phyloP scores from a whole-genome alignment of 345 rosid species.

The Stellera chamaejasme region DNA sequence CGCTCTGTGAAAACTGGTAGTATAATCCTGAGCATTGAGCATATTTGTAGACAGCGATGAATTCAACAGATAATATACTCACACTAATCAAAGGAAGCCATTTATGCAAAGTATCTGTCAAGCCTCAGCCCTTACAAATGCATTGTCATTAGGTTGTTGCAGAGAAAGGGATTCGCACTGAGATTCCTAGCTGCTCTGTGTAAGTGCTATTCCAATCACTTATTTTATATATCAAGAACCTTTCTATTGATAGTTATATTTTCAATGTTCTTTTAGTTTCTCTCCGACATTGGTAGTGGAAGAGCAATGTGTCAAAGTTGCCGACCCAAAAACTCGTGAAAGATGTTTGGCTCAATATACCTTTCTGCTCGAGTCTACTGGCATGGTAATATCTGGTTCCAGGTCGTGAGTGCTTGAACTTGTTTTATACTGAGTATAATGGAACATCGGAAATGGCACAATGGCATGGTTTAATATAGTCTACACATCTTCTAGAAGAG shows the following conservation, averaged over 20 bases:
- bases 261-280: constrained; percentile 27
- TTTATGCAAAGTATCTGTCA: too few species aligned
- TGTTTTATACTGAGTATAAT: too few species aligned
- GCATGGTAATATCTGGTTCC: constrained; percentile 34
- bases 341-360: constrained; percentile 61
- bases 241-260: neutral
- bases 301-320: constrained; percentile 54
- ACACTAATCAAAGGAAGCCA: too few species aligned
- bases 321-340: constrained; percentile 49
- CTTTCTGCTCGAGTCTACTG: constrained; percentile 53
- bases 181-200: constrained; percentile 60
- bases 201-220: constrained; percentile 37
- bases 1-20: too few species aligned
- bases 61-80: too few species aligned
- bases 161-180: constrained; percentile 50
- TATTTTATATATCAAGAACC: constrained; percentile 9
- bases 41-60: too few species aligned
- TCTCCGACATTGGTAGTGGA: constrained; percentile 50
- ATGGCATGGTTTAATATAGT: too few species aligned
- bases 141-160: constrained; percentile 50
- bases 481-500: too few species aligned
- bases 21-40: too few species aligned
- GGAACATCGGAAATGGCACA: too few species aligned
- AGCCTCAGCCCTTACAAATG: constrained; percentile 15
- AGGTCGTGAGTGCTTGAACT: too few species aligned